Conservation (phyloP, 2,329 filamentous ascomycete genomes). For the Sporothrix mexicana region DNA sequence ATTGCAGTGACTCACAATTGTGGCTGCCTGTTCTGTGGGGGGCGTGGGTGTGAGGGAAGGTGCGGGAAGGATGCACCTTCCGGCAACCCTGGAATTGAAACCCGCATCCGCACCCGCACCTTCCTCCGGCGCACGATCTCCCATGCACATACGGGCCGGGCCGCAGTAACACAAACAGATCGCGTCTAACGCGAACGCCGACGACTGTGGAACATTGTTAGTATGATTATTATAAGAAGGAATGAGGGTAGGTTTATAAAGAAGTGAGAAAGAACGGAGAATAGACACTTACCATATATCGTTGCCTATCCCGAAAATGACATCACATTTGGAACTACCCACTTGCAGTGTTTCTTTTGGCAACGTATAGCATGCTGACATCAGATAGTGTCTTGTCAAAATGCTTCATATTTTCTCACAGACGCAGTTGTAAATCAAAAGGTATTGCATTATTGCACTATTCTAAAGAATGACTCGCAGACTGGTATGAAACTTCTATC, state of each 20-base stretch:
- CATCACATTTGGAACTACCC: background rate
- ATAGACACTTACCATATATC: background rate
- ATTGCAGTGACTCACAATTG: background rate
- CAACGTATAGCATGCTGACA: background rate
- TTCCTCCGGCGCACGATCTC: too few species aligned
- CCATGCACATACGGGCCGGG: background rate
- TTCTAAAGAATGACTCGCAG: background rate
- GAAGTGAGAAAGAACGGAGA: background rate
- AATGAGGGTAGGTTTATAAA: background rate
- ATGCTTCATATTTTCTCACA: background rate
- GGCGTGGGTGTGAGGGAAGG: background rate
- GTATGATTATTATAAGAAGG: background rate
- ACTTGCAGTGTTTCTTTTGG: background rate
- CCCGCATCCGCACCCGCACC: background rate
- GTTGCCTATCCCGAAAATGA: background rate
- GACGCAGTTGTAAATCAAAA: background rate
- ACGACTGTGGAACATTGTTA: background rate
- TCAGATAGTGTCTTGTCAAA: background rate
- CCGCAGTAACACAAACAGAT: background rate
- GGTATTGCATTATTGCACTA: background rate
- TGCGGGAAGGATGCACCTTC: background rate
- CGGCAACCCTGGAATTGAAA: background rate
- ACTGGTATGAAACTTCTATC: background rate
- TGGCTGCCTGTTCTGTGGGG: background rate
- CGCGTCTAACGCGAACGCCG: too few species aligned